Evolutionary conservation across 192 early-diverging fungal genomes (phyloP), one percentile per base, ranked within the genome.

Genomic region (Backusella macrospora): DNA sequence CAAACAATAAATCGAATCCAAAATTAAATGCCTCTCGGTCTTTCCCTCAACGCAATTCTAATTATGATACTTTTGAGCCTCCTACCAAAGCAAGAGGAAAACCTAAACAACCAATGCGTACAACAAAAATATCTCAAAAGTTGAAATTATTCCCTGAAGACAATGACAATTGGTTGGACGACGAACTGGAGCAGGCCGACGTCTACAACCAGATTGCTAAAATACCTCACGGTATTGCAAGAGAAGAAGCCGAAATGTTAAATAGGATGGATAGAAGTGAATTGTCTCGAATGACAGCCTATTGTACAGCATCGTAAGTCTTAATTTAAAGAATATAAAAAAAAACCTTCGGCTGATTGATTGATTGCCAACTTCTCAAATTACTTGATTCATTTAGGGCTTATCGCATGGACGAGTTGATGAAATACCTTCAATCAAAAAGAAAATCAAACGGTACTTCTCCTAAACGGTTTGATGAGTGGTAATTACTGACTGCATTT

Each of bases 71-170:
- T 2, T 68, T 68, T 68, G 45, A 39, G 3, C 43, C 52, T 42
- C 6, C 62, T 37, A 39, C n/a, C 21, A 67, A 38, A 68, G 10
- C 43, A 68, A 43, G 21, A 45, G 18, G 12, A 34, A 90, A 87
- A 68, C 49, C 82, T 39, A 89, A 90, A 82, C 86, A 89, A 38
- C 92, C 92, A 23, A 92, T 91, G 77, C 86, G 96, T 69, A 97
- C 95, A 18, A 94, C 96, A 48, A 97, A 97, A 79, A 94, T 89
- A n/a, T 93, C 94, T 45, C 94, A 95, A 78, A 97, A 97, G 84
- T 82, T 97, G 21, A 92, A 91, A n/a, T 81, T 97, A 21, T 91
- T 97, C 52, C 96, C 96, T 1, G 67, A 68, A 68, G 67, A 68
- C 12, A 39, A 47, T n/a, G 39, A 39, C 4, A 29, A 43, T 21